Conservation (phyloP, 768 basidiomycete species). For the Termitomyces sp. region DNA sequence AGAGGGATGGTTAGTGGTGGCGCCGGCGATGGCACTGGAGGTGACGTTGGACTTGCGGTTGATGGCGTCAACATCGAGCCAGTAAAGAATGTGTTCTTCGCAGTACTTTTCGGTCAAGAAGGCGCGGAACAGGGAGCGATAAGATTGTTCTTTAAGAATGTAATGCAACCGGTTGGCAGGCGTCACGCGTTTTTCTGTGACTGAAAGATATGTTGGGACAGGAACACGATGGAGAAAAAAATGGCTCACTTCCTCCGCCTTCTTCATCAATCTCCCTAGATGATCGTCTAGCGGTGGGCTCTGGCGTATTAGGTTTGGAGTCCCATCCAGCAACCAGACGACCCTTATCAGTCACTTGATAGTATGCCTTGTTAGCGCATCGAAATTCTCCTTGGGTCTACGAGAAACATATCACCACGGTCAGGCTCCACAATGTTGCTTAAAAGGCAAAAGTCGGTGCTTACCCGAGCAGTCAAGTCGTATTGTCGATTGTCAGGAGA, state of each 20-base stretch:
- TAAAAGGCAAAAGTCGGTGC: neutral
- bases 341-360: constrained; percentile 11
- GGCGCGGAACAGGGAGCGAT: constrained; percentile 7
- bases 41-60: constrained; percentile 11
- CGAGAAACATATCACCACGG: neutral
- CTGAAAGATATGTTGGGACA: neutral
- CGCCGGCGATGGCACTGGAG: constrained; percentile 7
- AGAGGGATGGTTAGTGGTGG: neutral
- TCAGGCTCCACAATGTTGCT: neutral
- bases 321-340: constrained; percentile 10
- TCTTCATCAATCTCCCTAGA: constrained; percentile 6
- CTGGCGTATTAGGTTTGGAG: neutral
- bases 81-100: constrained; percentile 13
- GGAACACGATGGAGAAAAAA: neutral
- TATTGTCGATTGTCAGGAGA: neutral
- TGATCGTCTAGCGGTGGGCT: neutral
- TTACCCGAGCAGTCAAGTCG: neutral
- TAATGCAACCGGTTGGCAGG: constrained; percentile 1
- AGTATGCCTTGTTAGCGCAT: constrained; percentile 9
- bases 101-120: constrained; percentile 10
- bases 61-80: constrained; percentile 12
- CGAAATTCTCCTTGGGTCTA: constrained; percentile 12
- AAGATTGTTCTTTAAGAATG: constrained; percentile 9
- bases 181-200: neutral
- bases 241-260: neutral